A percentile compares a stretch with the other conserved stretches of the same genome.
Evolutionary conservation across 73 alveolate genomes (phyloP).

Genomic region (Paraurostyla sp.): DNA sequence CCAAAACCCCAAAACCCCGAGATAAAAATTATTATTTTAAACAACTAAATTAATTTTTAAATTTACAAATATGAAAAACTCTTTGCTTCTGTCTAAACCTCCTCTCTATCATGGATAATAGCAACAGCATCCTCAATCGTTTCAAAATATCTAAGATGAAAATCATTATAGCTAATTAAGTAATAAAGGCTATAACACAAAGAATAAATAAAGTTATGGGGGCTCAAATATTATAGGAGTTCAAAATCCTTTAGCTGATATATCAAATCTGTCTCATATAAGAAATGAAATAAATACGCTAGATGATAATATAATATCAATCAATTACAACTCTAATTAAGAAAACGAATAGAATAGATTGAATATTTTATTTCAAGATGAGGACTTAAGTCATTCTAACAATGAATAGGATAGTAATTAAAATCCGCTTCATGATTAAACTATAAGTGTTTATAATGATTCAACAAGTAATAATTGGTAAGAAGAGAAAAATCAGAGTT

Average conservation of each 20-base stretch:
- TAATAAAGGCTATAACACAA: neutral
- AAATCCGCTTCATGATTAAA: neutral
- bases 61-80: neutral
- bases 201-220: too few relatives aligned
- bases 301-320: neutral
- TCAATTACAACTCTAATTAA: neutral
- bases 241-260: too few relatives aligned
- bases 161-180: neutral
- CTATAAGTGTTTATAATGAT: neutral
- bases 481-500: neutral
- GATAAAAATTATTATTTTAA: neutral
- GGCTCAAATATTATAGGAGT: too few relatives aligned
- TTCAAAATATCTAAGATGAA: neutral
- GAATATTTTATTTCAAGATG: conserved; percentile 4
- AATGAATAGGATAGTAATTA: neutral
- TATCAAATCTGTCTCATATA: too few relatives aligned
- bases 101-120: neutral
- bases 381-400: too few relatives aligned
- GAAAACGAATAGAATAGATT: neutral
- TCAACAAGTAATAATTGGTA: neutral
- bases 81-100: neutral
- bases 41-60: neutral
- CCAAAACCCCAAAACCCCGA: conserved; percentile 51
- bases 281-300: too few relatives aligned
- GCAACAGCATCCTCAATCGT: neutral